phyloP scores from a whole-genome alignment of 2,329 filamentous ascomycete species.

The Paracamarosporium sp. region DNA sequence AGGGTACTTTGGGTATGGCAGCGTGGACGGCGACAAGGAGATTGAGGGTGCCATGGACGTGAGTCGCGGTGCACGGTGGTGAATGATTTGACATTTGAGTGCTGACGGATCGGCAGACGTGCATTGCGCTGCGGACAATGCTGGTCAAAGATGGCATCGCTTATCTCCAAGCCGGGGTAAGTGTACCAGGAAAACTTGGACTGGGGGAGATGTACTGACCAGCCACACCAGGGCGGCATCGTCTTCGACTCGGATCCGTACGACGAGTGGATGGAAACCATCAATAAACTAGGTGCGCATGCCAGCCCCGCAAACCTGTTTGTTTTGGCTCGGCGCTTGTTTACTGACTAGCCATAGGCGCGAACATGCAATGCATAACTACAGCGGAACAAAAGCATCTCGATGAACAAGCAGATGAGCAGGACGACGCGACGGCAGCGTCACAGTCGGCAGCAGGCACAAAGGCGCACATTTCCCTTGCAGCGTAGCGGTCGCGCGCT shows the following conservation, averaged over 20 bases:
- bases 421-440: constrained; percentile 8
- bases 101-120: constrained; percentile 51
- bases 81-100: constrained; percentile 10
- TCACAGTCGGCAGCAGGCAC: neutral
- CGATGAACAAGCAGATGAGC: constrained; percentile 50
- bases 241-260: constrained; percentile 78
- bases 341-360: constrained; percentile 48
- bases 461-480: constrained; percentile 27
- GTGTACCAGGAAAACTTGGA: constrained; percentile 56
- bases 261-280: constrained; percentile 94
- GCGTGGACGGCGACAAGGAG: constrained; percentile 66
- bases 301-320: constrained; percentile 5
- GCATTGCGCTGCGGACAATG: constrained; percentile 88
- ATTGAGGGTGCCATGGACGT: constrained; percentile 86
- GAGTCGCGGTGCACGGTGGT: constrained; percentile 27
- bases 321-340: constrained; percentile 9
- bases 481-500: constrained; percentile 36
- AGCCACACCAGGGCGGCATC: constrained; percentile 39
- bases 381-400: constrained; percentile 77
- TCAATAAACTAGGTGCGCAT: constrained; percentile 81
- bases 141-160: constrained; percentile 88
- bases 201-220: constrained; percentile 22
- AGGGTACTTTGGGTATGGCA: constrained; percentile 92
- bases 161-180: constrained; percentile 85
- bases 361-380: constrained; percentile 87